phyloP scores from a whole-genome alignment of 176 grass and related monocot species.

The Rhynchospora pubera region DNA sequence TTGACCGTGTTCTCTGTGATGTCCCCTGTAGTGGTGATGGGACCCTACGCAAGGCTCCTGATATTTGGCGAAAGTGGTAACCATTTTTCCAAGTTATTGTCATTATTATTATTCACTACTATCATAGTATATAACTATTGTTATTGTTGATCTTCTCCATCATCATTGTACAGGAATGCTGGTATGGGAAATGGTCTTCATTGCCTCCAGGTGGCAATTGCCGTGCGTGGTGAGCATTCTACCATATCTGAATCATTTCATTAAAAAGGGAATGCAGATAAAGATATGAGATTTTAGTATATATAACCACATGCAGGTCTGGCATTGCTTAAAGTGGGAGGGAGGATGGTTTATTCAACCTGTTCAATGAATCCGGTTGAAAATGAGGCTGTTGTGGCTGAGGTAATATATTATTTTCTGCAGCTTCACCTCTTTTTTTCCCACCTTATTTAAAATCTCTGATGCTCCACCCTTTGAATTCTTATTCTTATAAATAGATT shows the following conservation, averaged over 20 bases:
- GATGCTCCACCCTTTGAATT: background rate
- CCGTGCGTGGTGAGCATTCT: conserved; percentile 69
- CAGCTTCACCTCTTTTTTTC: conserved; percentile 7
- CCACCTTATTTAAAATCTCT: background rate
- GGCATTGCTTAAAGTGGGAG: conserved; percentile 70
- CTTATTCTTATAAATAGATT: conserved; percentile 36
- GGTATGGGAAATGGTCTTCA: conserved; percentile 93
- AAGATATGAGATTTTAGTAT: background rate
- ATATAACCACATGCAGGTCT: conserved; percentile 49
- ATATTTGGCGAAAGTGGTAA: conserved; percentile 99
- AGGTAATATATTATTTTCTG: conserved; percentile 42
- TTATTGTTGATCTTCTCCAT: conserved; percentile 17
- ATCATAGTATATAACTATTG: conserved; percentile 8
- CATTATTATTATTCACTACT: background rate
- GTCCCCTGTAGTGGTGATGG: conserved; percentile 99
- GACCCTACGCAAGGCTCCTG: conserved; percentile 91
- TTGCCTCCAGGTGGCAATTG: conserved; percentile 90
- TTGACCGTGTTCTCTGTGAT: conserved; percentile 88
- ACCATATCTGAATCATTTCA: conserved; percentile 16
- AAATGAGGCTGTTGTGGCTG: conserved; percentile 92
- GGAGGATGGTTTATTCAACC: conserved; percentile 96
- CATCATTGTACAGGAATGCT: conserved; percentile 65
- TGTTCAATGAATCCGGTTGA: conserved; percentile 98
- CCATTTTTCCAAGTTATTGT: background rate
- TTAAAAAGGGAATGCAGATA: background rate